Conservation (phyloP, 2,329 filamentous ascomycete genomes). For the Fusarium ramigenum region DNA sequence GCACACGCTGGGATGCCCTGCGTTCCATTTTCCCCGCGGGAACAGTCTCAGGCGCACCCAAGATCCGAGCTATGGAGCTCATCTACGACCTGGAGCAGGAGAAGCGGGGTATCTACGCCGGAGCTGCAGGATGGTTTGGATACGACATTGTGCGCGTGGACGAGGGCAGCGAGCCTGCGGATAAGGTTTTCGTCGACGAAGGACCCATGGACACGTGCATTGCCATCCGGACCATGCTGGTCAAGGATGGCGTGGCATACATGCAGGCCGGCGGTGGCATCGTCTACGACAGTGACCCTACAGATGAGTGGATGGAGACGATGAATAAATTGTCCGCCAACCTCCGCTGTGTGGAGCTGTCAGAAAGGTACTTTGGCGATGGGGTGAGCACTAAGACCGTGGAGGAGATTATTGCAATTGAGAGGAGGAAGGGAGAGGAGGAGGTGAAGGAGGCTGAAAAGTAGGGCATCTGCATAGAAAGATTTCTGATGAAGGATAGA, state of each 20-base stretch:
- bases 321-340: constrained; percentile 84
- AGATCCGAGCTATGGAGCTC: constrained; percentile 95
- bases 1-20: constrained; percentile 95
- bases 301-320: constrained; percentile 94
- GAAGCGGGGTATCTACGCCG: constrained; percentile 94
- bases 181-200: constrained; percentile 58
- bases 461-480: background rate
- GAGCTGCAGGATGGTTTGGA: constrained; percentile 96
- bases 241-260: constrained; percentile 91
- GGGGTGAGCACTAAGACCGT: constrained; percentile 41
- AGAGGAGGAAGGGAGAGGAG: constrained; percentile 42
- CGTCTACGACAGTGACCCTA: constrained; percentile 90
- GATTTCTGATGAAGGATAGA: background rate
- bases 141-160: constrained; percentile 77
- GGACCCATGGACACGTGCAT: constrained; percentile 92
- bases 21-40: constrained; percentile 96
- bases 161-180: constrained; percentile 56
- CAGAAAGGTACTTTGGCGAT: constrained; percentile 41
- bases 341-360: constrained; percentile 42
- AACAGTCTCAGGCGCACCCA: constrained; percentile 93
- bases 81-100: constrained; percentile 94
- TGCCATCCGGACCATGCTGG: constrained; percentile 88
- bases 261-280: constrained; percentile 91
- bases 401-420: constrained; percentile 41
- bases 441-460: constrained; percentile 35